Evolutionary conservation across 805 yeast genomes (phyloP), one percentile per base, ranked within the genome.

Genomic region (Wickerhamiella cacticola): DNA sequence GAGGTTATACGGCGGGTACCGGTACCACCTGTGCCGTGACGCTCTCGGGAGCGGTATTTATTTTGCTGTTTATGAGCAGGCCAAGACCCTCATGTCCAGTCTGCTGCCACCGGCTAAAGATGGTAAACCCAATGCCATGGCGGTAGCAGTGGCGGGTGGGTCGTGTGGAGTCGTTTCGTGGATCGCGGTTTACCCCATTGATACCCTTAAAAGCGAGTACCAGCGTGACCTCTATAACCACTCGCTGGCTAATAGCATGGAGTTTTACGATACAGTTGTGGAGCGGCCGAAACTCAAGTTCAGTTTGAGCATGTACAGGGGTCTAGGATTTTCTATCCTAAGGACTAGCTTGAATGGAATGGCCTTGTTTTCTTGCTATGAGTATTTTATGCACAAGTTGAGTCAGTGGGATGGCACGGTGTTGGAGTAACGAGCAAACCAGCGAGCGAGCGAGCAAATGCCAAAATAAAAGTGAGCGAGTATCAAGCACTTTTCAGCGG

Each of bases 161-260:
- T 53, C 78, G 21, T 76, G 92, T 3, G 95, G 95, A 2, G 73
- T 80, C 15, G 63, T 80, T 15, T 72, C 86, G 45, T 84, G 94
- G 94, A 63, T 77, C 2, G 62, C 77, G 0, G 79, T 84, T 3
- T 86, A 81, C 64, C 94, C 95, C 3, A 60, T 85, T 9, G 95
- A 85, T 61, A 85, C 95, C 0, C 69, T 81, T 50, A 85, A 86
- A 59, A 76, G 88, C 1, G 70, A 80, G 49, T 72, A 76, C 39
- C 95, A 85, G 58, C 74, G 81, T 50, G 89, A 84, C 56, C 69
- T 81, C 3, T 81, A 84, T 22, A 69, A 80, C 25, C 78, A 79
- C 53, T 76, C 82, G n/a, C 65, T 82, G 56, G 68, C 72, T 50
- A 73, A 80, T 31, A 56, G 71, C 41, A 61, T 67, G 33, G 70